phyloP scores from a whole-genome alignment of 495 filamentous ascomycete species.

The Podospora didyma region DNA sequence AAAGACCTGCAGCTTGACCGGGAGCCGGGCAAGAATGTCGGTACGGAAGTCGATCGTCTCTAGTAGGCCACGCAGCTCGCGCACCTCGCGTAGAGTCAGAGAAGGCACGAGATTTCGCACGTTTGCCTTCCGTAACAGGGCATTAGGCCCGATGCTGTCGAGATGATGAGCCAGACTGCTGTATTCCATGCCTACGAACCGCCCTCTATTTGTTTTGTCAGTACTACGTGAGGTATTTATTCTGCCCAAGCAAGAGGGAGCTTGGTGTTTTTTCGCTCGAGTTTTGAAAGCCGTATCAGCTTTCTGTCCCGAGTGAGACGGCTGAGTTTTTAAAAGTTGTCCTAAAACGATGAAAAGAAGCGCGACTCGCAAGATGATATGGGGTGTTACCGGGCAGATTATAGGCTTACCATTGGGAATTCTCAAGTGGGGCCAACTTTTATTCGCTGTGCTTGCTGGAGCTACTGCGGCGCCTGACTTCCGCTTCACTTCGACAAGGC shows the following conservation, averaged over 20 bases:
- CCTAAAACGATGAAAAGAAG: not conserved
- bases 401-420: not conserved
- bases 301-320: not conserved
- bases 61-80: not conserved
- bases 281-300: not conserved
- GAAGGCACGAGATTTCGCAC: not conserved
- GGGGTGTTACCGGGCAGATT: not conserved
- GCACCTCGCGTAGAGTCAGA: not conserved
- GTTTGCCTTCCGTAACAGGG: not conserved
- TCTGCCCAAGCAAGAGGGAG: not conserved
- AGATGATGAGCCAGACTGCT: not conserved
- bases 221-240: not conserved
- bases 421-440: not conserved
- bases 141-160: not conserved
- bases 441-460: not conserved
- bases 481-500: not conserved
- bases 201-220: not conserved
- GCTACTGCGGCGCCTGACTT: not conserved
- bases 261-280: not conserved
- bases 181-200: not conserved
- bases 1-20: not conserved
- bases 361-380: not conserved
- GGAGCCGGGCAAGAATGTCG: not conserved
- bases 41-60: not conserved
- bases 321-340: not conserved